A percentile compares a stretch with the other conserved stretches of the same genome.
Evolutionary conservation across 176 grass and related monocot genomes (phyloP).

Genomic region (Oryza meyeriana): DNA sequence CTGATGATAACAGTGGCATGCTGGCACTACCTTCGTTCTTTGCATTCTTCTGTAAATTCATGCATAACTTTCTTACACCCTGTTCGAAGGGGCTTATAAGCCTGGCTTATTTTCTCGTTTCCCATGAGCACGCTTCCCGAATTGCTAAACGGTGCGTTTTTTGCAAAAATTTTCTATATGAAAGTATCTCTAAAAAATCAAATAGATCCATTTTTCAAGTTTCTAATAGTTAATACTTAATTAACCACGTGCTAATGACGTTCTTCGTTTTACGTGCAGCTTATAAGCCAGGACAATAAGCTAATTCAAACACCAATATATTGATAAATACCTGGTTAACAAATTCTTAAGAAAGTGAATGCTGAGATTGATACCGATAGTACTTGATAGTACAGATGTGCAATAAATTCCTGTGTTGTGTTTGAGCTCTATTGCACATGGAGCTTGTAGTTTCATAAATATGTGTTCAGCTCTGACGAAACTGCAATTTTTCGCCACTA

Average conservation of each 20-base stretch:
- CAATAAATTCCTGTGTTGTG: background rate
- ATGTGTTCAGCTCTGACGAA: background rate
- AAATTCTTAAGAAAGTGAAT: background rate
- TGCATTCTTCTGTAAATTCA: background rate
- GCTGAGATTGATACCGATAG: background rate
- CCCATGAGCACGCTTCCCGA: no score
- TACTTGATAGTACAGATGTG: background rate
- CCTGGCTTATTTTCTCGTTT: no score
- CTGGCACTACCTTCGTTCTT: background rate
- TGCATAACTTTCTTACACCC: background rate
- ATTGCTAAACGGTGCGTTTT: no score
- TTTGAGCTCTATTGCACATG: background rate
- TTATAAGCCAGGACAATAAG: no score
- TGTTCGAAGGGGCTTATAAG: no score
- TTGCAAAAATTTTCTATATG: no score
- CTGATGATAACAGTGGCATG: background rate
- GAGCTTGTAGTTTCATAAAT: conserved; percentile 10
- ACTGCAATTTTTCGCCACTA: background rate
- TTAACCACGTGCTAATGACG: no score
- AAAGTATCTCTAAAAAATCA: no score
- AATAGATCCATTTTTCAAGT: no score
- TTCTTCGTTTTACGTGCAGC: no score
- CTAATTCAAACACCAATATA: no score
- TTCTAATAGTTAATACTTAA: no score
- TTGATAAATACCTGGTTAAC: background rate